Base-by-base conservation (phyloP, 2,329 filamentous ascomycete species). In the Fusarium circinatum region DNA sequence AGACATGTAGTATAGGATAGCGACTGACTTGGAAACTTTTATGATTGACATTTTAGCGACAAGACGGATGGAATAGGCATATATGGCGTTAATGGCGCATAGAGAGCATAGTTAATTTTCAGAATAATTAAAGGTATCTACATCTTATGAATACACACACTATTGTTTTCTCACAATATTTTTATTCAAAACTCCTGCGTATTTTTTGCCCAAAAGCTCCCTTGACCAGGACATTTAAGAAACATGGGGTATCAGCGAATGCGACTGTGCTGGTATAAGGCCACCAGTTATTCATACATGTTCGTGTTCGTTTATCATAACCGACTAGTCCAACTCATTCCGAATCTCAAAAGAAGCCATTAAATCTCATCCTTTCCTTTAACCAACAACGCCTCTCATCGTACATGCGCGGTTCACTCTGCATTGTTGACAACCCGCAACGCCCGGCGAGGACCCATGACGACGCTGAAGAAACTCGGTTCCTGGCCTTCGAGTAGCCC, bases 401-500 rank as follows among this genome's bases (percentile, higher is more conserved):
- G 42, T 42, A 26, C 22, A 39, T n/a, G 26, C 22, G 12, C 15
- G 15, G n/a, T 38, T 36, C 71, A 78, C 56, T 85, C 84, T 56
- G 79, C 80, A 20, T 80, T 83, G 55, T 94, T 94, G 28, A 93
- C 90, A 41, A 94, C 91, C 77, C 91, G 85, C 83, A 94, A 82
- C 76, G 91, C 93, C 78, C 92, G 84, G 77, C 91, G 85, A 28
- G 92, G 92, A 69, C 91, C 91, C 81, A 94, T 81, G 76, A 93
- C 82, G 34, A 93, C 90, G 56, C 87, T 92, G 80, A 93, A 90
- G 82, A 94, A 94, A 65, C 88, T 92, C 68, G 92, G 92, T 79
- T 94, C 91, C 68, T 89, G 86, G 1, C 89, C 89, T 8, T 84
- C 85, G 22, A 92, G 77, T 70, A 93, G 77, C 3, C 77, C 77